Percentiles rank a stretch among this genome's conserved stretches.
These are phyloP conservation scores for Grigorovia jiainica DNA, from an alignment of 805 yeast species.

Conservation along the genomic window DNA sequence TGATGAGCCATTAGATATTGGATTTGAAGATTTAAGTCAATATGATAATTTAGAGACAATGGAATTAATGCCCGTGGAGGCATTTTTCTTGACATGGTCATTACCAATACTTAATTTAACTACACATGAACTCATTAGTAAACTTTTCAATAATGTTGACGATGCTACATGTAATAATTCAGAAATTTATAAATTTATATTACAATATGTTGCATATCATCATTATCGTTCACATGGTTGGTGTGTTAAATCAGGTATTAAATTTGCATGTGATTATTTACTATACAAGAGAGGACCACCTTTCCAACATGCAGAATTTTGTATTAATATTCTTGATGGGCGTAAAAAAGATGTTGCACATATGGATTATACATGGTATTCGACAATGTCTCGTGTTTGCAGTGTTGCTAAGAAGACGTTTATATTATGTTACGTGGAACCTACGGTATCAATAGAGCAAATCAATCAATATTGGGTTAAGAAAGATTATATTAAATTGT, in stretches of 20 bases:
- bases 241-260: conserved; percentile 88
- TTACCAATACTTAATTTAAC: conserved; percentile 38
- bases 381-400: conserved; percentile 67
- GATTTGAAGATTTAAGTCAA: conserved; percentile 23
- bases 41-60: conserved; percentile 29
- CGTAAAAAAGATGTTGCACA: conserved; percentile 6
- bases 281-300: conserved; percentile 91
- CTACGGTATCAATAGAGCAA: conserved; percentile 33
- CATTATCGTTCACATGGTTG: conserved; percentile 85
- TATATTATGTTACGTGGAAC: conserved; percentile 56
- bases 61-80: conserved; percentile 70
- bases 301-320: conserved; percentile 86
- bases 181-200: conserved; percentile 35
- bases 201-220: conserved; percentile 67
- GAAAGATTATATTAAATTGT: conserved; percentile 17
- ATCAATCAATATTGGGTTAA: conserved; percentile 19
- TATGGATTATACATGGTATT: conserved; percentile 49
- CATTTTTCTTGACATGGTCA: conserved; percentile 55
- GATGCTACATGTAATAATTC: neutral
- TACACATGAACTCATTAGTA: conserved; percentile 11
- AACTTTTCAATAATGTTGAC: too few species aligned
- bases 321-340: conserved; percentile 35
- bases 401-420: conserved; percentile 79
- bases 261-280: conserved; percentile 81
- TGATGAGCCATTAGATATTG: conserved; percentile 30